Evolutionary conservation across 768 basidiomycete genomes (phyloP).

Genomic region (Gelatoporia subvermispora): DNA sequence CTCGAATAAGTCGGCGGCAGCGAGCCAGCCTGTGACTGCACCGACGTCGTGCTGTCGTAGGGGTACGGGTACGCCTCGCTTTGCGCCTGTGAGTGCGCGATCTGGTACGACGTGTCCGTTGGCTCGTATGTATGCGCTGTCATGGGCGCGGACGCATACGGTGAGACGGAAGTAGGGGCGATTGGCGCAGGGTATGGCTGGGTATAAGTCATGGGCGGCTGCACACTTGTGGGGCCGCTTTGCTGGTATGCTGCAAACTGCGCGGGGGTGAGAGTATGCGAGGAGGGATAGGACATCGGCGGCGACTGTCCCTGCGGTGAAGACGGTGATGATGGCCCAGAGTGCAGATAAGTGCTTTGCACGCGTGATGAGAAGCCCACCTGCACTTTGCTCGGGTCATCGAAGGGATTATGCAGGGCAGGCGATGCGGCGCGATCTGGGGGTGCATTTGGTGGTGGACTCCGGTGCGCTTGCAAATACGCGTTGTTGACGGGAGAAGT

Average conservation of each 20-base stretch:
- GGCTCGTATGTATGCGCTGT: not conserved
- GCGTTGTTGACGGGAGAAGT: slow-evolving; percentile 7
- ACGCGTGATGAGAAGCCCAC: not conserved
- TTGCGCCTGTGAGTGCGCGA: not conserved
- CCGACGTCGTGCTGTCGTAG: slow-evolving; percentile 1
- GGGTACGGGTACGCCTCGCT: not conserved
- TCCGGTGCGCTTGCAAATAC: slow-evolving; percentile 5
- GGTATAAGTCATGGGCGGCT: not conserved
- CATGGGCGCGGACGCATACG: not conserved
- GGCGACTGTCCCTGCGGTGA: not conserved
- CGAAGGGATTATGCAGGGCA: slow-evolving; percentile 9
- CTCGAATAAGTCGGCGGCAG: slow-evolving; percentile 5
- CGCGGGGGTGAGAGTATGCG: not conserved
- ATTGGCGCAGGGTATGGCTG: no score
- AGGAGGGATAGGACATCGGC: not conserved
- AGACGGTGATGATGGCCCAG: not conserved
- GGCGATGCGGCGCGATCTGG: slow-evolving; percentile 1
- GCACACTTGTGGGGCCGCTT: not conserved
- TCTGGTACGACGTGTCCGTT: not conserved
- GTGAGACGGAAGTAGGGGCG: no score
- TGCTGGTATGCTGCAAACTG: not conserved
- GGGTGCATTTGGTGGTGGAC: not conserved
- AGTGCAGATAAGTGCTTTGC: not conserved
- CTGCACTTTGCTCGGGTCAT: slow-evolving; percentile 1
- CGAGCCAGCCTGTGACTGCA: slow-evolving; percentile 3